Evolutionary conservation across 345 rosid species (phyloP).

Genomic region (Brassica napus): Da-Ae NC_063451.1:37347001-37347500

Average conservation of each 20-base stretch:
- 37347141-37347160: conserved; percentile 32
- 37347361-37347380: not conserved
- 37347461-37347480: conserved; percentile 1
- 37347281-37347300: conserved; percentile 92
- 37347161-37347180: not conserved
- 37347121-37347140: conserved; percentile 94
- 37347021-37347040: conserved; percentile 99
- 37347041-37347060: conserved; percentile 91
- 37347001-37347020: conserved; percentile 79
- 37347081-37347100: conserved; percentile 99
- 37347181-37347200: not conserved
- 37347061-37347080: conserved; percentile 96
- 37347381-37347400: not conserved
- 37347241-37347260: conserved; percentile 96
- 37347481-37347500: not conserved
- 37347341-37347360: not conserved
- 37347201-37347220: conserved; percentile 45
- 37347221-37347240: conserved; percentile 99
- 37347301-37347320: conserved; percentile 97
- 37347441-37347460: not conserved
- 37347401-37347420: conserved; percentile 14
- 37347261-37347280: conserved; percentile 95
- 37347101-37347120: conserved; percentile 94
- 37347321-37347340: conserved; percentile 55
- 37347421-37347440: not conserved